A percentile compares a stretch with the other conserved stretches of the same genome.
These are phyloP conservation scores for Huiozyma sinensis DNA, from an alignment of 805 yeast species.

Conservation along the genomic window DNA sequence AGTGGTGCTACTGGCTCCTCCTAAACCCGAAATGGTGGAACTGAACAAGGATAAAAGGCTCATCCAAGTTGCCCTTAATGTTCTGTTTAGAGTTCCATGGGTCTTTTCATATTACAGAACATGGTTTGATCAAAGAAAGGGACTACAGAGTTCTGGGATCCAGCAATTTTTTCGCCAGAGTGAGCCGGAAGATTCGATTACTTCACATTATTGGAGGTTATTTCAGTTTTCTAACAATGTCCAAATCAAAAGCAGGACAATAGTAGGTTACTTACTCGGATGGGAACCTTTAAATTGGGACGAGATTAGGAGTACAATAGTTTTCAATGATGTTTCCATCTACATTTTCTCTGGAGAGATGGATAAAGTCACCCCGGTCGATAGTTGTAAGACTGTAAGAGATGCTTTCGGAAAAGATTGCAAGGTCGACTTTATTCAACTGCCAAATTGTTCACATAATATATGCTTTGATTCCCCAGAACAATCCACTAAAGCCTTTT, in stretches of 20 bases:
- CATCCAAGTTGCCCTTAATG: slow-evolving; percentile 9
- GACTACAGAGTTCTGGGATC: slow-evolving; percentile 25
- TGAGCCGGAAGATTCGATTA: slow-evolving; percentile 1
- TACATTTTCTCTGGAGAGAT: slow-evolving; percentile 16
- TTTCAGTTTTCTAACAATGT: slow-evolving; percentile 24
- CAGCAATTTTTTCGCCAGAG: slow-evolving; percentile 15
- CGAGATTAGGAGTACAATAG: background rate
- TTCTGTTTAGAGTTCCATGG: slow-evolving; percentile 15
- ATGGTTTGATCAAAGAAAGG: slow-evolving; percentile 23
- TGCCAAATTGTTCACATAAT: slow-evolving; percentile 20
- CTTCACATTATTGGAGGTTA: slow-evolving; percentile 14
- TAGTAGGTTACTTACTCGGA: slow-evolving; percentile 23
- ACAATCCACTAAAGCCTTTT: slow-evolving; percentile 6
- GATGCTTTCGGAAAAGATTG: slow-evolving; percentile 3
- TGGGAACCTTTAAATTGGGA: slow-evolving; percentile 23
- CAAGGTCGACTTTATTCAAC: slow-evolving; percentile 3
- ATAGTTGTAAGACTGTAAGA: slow-evolving; percentile 5
- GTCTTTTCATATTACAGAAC: slow-evolving; percentile 21
- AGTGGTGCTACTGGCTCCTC: slow-evolving; percentile 40
- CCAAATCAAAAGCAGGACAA: slow-evolving; percentile 20
- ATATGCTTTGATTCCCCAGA: slow-evolving; percentile 19
- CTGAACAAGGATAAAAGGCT: slow-evolving; percentile 9
- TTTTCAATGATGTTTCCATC: slow-evolving; percentile 1
- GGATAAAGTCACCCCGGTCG: slow-evolving; percentile 18
- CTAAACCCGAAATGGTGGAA: slow-evolving; percentile 23